phyloP scores from a whole-genome alignment of 2,329 filamentous ascomycete genomes.

The Diaporthe eres region DNA sequence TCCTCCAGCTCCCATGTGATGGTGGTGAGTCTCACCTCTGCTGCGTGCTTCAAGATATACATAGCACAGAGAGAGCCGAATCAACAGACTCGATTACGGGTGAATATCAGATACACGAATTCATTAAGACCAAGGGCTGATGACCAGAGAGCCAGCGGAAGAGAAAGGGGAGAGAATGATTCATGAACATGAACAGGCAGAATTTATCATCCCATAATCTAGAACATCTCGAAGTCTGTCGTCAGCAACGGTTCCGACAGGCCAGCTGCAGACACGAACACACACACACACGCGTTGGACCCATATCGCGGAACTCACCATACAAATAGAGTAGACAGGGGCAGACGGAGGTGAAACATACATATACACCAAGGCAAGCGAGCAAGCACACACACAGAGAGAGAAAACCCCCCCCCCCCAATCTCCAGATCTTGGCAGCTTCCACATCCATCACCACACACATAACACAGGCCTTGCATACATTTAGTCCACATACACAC shows the following conservation, averaged over 20 bases:
- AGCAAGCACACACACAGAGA: not conserved
- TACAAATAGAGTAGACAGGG: not conserved
- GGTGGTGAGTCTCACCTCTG: slow-evolving; percentile 1
- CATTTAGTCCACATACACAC: not conserved
- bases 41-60: not conserved
- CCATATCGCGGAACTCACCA: not conserved
- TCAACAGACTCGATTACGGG: not conserved
- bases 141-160: not conserved
- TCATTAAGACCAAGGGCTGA: not conserved
- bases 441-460: not conserved
- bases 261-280: slow-evolving; percentile 19
- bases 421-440: not conserved
- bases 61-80: not conserved
- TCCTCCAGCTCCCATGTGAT: slow-evolving; percentile 14
- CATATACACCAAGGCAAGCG: not conserved
- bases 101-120: not conserved
- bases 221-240: not conserved
- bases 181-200: not conserved
- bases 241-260: not conserved
- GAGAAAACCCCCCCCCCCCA: not conserved
- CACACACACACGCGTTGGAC: not conserved
- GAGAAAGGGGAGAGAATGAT: not conserved
- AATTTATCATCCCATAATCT: not conserved
- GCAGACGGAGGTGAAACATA: slow-evolving; percentile 25
- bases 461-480: not conserved